phyloP scores from a whole-genome alignment of 177 flowering plant genomes.

The Tripterygium wilfordii region DNA sequence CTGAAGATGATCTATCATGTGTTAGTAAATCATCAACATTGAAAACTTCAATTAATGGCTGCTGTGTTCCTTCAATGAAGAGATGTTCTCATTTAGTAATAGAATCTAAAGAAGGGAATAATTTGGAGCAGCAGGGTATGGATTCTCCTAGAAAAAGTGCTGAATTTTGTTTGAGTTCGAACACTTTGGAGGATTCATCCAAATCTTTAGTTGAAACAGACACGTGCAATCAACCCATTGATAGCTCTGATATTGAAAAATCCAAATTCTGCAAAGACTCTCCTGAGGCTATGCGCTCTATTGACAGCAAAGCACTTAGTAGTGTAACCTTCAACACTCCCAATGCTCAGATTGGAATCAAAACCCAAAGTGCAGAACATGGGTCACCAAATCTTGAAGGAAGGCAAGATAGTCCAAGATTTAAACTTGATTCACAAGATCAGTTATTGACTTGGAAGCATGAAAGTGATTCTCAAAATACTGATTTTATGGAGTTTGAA shows the following conservation, averaged over 20 bases:
- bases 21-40: slow-evolving; percentile 7
- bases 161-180: slow-evolving; percentile 13
- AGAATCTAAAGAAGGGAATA: slow-evolving; percentile 17
- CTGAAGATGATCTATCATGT: slow-evolving; percentile 44
- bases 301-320: slow-evolving; percentile 9
- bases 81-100: slow-evolving; percentile 12
- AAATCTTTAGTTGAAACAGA: slow-evolving; percentile 15
- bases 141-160: slow-evolving; percentile 12
- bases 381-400: slow-evolving; percentile 11
- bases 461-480: slow-evolving; percentile 13
- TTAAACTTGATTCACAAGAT: slow-evolving; percentile 9
- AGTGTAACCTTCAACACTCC: slow-evolving; percentile 7
- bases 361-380: slow-evolving; percentile 9
- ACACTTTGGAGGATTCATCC: slow-evolving; percentile 13
- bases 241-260: slow-evolving; percentile 6
- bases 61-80: slow-evolving; percentile 13
- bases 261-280: slow-evolving; percentile 13
- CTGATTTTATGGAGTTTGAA: slow-evolving; percentile 4
- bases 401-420: slow-evolving; percentile 10
- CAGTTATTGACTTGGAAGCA: slow-evolving; percentile 12
- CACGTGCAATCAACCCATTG: slow-evolving; percentile 8
- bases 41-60: slow-evolving; percentile 10
- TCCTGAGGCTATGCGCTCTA: slow-evolving; percentile 9
- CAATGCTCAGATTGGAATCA: slow-evolving; percentile 1
- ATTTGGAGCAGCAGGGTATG: slow-evolving; percentile 4